Evolutionary conservation across 148 eudicot genomes (phyloP).

Genomic region (Vaccinium vitisidaea): DNA sequence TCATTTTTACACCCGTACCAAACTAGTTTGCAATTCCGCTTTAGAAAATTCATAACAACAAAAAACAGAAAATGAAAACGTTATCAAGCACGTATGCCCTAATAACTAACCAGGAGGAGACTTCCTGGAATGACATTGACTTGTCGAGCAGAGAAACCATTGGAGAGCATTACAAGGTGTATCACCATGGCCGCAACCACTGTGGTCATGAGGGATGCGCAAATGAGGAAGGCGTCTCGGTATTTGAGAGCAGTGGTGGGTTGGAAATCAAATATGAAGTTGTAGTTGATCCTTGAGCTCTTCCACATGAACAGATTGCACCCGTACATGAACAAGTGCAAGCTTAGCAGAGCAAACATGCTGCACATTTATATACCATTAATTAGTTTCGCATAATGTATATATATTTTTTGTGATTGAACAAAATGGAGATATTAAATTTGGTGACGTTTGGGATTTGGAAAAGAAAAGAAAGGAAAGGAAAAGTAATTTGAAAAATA

Average conservation of each 20-base stretch:
- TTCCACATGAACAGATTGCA: conserved; percentile 94
- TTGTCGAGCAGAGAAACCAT: conserved; percentile 50
- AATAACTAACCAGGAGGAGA: conserved; percentile 62
- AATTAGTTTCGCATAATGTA: not conserved
- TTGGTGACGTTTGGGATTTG: not conserved
- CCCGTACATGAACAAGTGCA: conserved; percentile 93
- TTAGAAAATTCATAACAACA: too few species aligned
- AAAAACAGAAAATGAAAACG: not conserved
- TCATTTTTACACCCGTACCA: not conserved
- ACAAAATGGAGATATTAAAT: not conserved
- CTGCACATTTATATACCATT: conserved; percentile 38
- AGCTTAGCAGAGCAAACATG: conserved; percentile 83
- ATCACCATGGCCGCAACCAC: conserved; percentile 82
- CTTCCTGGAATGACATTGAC: conserved; percentile 75
- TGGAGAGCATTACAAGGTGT: conserved; percentile 72
- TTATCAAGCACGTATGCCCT: not conserved
- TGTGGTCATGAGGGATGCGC: conserved; percentile 82
- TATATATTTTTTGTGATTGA: not conserved
- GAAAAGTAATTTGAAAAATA: too few species aligned
- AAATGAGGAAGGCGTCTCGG: conserved; percentile 83
- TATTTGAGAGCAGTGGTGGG: conserved; percentile 70
- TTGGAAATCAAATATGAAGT: conserved; percentile 85
- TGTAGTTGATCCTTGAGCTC: conserved; percentile 75
- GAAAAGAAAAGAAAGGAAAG: not conserved
- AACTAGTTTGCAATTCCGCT: too few species aligned